Base-by-base conservation (phyloP, 169 alveolate genomes). In the Eimeria acervulina region DNA sequence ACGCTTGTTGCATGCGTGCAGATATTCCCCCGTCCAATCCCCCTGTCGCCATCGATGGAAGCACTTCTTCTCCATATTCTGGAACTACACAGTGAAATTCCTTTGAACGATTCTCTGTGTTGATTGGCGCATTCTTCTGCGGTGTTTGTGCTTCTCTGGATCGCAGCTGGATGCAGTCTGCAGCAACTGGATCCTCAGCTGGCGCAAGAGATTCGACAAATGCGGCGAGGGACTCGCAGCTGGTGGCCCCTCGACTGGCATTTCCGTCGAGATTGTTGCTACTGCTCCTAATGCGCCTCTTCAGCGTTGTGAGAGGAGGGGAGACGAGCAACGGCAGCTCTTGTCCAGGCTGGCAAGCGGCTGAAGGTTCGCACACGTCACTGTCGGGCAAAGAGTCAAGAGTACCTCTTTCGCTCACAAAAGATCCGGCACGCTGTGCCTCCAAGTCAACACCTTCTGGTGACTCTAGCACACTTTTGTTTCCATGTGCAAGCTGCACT, bases 381-480 rank as follows among this genome's bases (percentile, higher is more conserved):
- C 93, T 85, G 15, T 85, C 93, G 19, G 93, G 93, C 36, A 85
- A 38, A 6, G 93, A 85, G 44, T 85, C 93, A 12, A 85, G 55
- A 15, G 93, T 85, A 17, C 93, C 74, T 44, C 42, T 85, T 33
- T 59, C 93, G 55, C 93, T 85, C 19, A 19, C 42, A 80, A 83
- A 52, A 31, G 80, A 85, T 59, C 59, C 76, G 21, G 93, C 55
- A 4, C 36, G 63, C 2, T 52, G 74, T 28, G 81, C 93, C 80
- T 85, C 93, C 38, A 85, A 36, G 78, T 85, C 93, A 31, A 36
- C 74, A 36, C 59, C 31, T 51, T 10, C 74, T 42, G 93, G 21
- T 28, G 80, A 21, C 17, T 44, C 80, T 7, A 33, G 7, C 23
- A 2, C 61, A 33, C 93, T 21, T 85, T 38, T 23, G n/a, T 1